Evolutionary conservation across 2,329 filamentous ascomycete species (phyloP), one percentile per base, ranked within the genome.

Genomic region (Alternaria arbusti): DNA sequence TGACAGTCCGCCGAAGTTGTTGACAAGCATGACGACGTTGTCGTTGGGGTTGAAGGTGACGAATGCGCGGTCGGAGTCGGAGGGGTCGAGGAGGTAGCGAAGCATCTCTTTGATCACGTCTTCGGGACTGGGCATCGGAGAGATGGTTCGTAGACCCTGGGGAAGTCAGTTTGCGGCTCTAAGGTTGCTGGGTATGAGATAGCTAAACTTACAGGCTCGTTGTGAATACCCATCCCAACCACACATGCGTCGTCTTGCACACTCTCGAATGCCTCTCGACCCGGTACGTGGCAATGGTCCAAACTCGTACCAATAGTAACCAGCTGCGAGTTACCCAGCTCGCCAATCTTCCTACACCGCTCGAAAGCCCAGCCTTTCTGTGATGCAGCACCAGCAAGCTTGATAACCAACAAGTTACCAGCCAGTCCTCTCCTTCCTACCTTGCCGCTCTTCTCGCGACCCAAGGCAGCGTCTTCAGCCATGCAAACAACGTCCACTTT

Each of bases 271-370:
- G 84, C 83, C 32, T 83, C 81, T 61, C 84, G 70, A 11, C 84
- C 84, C 4, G 84, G 84, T 3, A 86, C 84, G 66, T 86, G 84
- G 68, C 84, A 86, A 69, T 86, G 84, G 68, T 86, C 84, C 15
- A 86, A 67, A 54, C 82, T 83, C 12, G 84, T 82, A 2, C 84
- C 85, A 56, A 86, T 84, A 4, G 84, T 85, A 6, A 85, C 84
- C 22, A 85, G 73, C 45, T 84, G 79, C 17, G 71, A 77, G 65
- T 83, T 83, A 5, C 82, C 82, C 11, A 82, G 67, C 36, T 81
- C 75, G 12, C 83, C 83, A 60, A 85, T 81, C 63, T 81, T 78
- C 61, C 82, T 73, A 61, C 81, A 82, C 62, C 78, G 75, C 51
- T 84, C 83, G 56, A 84, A 84, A 5, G 78, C 73, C 72, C 82